Evolutionary conservation across 768 basidiomycete genomes (phyloP).

Genomic region (Dacryopinax primogenitus): DNA sequence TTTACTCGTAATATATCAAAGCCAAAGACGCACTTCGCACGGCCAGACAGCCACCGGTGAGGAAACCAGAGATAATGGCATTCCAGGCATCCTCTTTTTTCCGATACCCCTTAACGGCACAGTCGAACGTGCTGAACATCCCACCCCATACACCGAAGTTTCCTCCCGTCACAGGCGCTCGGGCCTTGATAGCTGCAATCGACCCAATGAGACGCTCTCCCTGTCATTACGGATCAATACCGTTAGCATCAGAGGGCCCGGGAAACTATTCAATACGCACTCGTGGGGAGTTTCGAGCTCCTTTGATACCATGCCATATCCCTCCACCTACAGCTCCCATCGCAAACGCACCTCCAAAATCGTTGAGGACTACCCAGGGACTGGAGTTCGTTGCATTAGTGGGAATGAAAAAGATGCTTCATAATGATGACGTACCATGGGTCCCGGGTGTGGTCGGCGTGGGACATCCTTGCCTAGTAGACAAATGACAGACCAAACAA

Average conservation of each 20-base stretch:
- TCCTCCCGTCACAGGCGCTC: constrained; percentile 94
- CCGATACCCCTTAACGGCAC: constrained; percentile 89
- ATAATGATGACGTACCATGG: constrained; percentile 51
- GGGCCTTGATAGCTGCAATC: constrained; percentile 90
- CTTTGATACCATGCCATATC: constrained; percentile 98
- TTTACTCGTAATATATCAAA: background rate
- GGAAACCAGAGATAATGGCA: constrained; percentile 93
- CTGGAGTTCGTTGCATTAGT: constrained; percentile 32
- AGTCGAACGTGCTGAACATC: constrained; percentile 97
- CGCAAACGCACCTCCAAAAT: constrained; percentile 93
- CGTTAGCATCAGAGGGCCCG: background rate
- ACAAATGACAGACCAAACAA: background rate
- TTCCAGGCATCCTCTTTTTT: constrained; percentile 99
- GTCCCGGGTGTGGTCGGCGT: constrained; percentile 87
- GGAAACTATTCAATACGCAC: constrained; percentile 50
- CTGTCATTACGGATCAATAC: constrained; percentile 29
- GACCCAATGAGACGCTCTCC: constrained; percentile 92
- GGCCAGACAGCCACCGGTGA: constrained; percentile 94
- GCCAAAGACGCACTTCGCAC: constrained; percentile 60
- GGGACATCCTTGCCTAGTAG: constrained; percentile 43
- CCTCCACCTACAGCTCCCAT: constrained; percentile 98
- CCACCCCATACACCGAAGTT: constrained; percentile 96
- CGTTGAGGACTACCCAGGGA: constrained; percentile 97
- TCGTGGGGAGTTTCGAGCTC: constrained; percentile 88
- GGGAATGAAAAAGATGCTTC: constrained; percentile 10